A percentile compares a stretch with the other conserved stretches of the same genome.
Conservation (phyloP, 768 basidiomycete species). For the button mushroom (Agaricus bisporus) region DNA sequence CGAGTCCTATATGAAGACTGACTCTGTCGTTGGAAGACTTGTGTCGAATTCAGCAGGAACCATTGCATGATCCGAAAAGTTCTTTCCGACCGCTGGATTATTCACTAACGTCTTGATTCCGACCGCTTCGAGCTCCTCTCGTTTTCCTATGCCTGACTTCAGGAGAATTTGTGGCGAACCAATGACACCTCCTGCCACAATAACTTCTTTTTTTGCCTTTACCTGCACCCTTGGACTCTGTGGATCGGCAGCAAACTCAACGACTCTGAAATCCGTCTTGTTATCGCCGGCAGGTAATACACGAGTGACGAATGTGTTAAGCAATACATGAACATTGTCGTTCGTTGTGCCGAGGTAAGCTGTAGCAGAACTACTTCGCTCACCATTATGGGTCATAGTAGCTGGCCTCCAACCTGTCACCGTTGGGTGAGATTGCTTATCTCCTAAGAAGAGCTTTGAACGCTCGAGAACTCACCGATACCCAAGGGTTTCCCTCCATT, state of each 20-base stretch:
- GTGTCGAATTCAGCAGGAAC: background rate
- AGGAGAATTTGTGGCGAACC: slow-evolving; percentile 21
- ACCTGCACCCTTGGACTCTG: slow-evolving; percentile 8
- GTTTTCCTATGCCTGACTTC: slow-evolving; percentile 39
- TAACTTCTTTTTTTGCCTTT: slow-evolving; percentile 13
- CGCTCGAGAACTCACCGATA: background rate
- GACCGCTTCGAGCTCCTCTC: slow-evolving; percentile 24
- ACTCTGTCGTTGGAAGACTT: background rate
- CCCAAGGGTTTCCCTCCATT: slow-evolving; percentile 12
- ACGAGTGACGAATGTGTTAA: slow-evolving; percentile 11
- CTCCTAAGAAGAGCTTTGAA: background rate
- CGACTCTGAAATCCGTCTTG: slow-evolving; percentile 14
- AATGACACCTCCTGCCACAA: slow-evolving; percentile 16
- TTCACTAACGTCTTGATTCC: slow-evolving; percentile 32
- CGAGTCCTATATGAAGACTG: background rate
- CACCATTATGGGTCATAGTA: slow-evolving; percentile 8
- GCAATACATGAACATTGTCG: slow-evolving; percentile 8
- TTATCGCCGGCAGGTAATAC: slow-evolving; percentile 2
- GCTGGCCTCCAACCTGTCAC: slow-evolving; percentile 12
- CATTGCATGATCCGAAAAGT: slow-evolving; percentile 35
- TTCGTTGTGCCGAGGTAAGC: slow-evolving; percentile 8
- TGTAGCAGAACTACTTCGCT: slow-evolving; percentile 12
- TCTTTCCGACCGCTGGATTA: slow-evolving; percentile 38
- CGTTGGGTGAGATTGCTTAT: no score
- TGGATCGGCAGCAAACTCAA: slow-evolving; percentile 14